Base-by-base conservation (phyloP, 768 basidiomycete species). In the Leccinum truebloodii region DNA sequence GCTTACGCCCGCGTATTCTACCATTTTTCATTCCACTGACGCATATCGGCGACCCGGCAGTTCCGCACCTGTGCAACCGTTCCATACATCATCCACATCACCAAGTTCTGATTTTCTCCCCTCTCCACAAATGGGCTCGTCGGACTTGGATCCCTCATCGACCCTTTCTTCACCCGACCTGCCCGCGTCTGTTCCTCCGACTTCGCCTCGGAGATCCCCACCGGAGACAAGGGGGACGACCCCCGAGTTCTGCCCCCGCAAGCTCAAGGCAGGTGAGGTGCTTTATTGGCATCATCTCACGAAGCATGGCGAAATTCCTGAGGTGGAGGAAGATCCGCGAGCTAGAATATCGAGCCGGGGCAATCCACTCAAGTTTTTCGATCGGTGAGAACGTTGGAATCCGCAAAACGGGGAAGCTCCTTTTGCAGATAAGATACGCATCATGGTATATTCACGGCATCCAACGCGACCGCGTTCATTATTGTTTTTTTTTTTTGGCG, bases 231-330 rank as follows among this genome's bases (percentile, higher is more conserved):
- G 66, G 57, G 58, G 55, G 18, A 37, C 58, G 8, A 60, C 59
- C 13, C 60, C 64, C 30, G 72, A 72, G 50, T 57, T 76, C 41
- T 60, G 55, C 58, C 72, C 73, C 39, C 76, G 75, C 59, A 77
- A 72, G 52, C 80, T 87, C 34, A 78, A 75, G 66, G 76, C 79
- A 10, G 89, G 89, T 22, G 88, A 90, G 62, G 69, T 84, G 10
- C 75, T 92, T 18, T 89, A 81, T 68, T 92, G 90, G 90, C 89
- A 92, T 69, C 86, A 91, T 65, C 85, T 92, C 60, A 72, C 80
- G 52, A 84, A 83, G 64, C 82, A 79, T 60, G 90, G 90, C 13
- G 90, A 92, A 72, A 88, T 90, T 60, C 85, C 88, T 44, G 86
- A 82, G 28, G 86, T 88, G 10, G 72, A 71, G 54, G 85, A 91